These are phyloP conservation scores for Ophiocordyceps camponoti-floridani DNA, from an alignment of 2,329 filamentous ascomycete species.

Conservation along the genomic window DNA sequence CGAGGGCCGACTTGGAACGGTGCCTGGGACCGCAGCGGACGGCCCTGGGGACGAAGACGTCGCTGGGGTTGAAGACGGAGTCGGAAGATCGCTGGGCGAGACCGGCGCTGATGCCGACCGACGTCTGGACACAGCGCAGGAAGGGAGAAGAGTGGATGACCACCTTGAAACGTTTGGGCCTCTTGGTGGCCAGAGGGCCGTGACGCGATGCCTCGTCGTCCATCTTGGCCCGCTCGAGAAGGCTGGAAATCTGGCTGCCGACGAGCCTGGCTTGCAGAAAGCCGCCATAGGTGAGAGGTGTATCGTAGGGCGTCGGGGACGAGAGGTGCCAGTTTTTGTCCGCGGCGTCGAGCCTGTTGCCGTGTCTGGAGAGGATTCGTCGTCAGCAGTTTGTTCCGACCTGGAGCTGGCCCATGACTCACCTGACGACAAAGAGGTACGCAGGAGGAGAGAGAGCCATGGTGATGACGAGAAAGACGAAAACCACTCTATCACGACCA, in stretches of 20 bases:
- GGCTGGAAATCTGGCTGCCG: constrained; percentile 65
- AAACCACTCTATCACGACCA: too few species aligned
- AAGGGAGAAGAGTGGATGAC: constrained; percentile 91
- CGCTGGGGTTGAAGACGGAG: constrained; percentile 13
- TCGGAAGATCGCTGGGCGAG: constrained; percentile 40
- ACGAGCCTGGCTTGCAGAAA: constrained; percentile 76
- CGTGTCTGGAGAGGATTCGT: constrained; percentile 46
- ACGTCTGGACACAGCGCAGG: constrained; percentile 80
- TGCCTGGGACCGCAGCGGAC: constrained; percentile 8
- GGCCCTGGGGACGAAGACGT: constrained; percentile 16
- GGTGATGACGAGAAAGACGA: neutral
- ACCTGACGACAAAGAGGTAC: constrained; percentile 26
- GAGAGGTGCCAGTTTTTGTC: constrained; percentile 91
- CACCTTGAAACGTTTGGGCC: constrained; percentile 50
- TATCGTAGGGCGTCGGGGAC: constrained; percentile 87
- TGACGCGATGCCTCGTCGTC: constrained; percentile 22
- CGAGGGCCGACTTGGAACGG: constrained; percentile 34
- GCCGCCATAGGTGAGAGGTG: constrained; percentile 84
- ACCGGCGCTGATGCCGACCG: constrained; percentile 72
- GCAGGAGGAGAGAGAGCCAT: constrained; percentile 13
- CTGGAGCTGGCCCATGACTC: too few species aligned
- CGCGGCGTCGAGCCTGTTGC: constrained; percentile 80
- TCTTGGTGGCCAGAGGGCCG: too few species aligned
- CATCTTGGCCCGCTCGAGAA: constrained; percentile 37
- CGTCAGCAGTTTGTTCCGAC: too few species aligned